Percentiles rank a stretch among this genome's conserved stretches.
Evolutionary conservation across 192 early-diverging fungal species (phyloP).

Genomic region (Geranomyces variabilis): DNA sequence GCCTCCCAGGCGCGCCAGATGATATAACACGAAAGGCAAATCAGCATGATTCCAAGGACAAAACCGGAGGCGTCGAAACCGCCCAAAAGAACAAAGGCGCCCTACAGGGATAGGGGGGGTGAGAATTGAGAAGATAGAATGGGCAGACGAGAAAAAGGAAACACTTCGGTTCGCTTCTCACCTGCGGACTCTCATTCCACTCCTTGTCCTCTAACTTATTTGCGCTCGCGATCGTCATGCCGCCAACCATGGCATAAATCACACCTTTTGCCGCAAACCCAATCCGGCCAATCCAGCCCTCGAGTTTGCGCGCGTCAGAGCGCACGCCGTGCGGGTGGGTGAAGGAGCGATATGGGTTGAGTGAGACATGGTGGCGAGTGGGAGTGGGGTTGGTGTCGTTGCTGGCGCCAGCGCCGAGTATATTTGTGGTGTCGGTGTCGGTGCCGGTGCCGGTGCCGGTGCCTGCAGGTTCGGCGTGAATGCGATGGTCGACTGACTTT

Average conservation of each 20-base stretch:
- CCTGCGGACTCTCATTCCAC: constrained; percentile 22
- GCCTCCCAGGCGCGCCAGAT: constrained; percentile 52
- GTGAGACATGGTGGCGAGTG: background rate
- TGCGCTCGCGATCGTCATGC: constrained; percentile 40
- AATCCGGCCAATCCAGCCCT: constrained; percentile 38
- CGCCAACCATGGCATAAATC: constrained; percentile 51
- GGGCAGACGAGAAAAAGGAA: too few relatives aligned
- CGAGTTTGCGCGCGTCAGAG: background rate
- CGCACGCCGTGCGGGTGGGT: background rate
- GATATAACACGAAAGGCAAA: constrained; percentile 39
- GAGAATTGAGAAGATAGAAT: too few relatives aligned
- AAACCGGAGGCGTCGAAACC: constrained; percentile 16
- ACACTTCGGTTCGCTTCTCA: constrained; percentile 1
- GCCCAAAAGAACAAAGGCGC: constrained; percentile 47
- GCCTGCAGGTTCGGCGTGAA: too few relatives aligned
- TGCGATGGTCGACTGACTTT: too few relatives aligned
- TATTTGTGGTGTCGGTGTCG: background rate
- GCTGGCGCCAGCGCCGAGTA: background rate
- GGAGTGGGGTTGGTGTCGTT: background rate
- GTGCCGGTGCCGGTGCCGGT: background rate
- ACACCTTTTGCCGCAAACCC: constrained; percentile 53
- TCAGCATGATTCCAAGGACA: background rate
- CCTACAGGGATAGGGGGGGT: constrained; percentile 29
- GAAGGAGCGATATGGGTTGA: background rate
- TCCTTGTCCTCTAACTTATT: constrained; percentile 33